Conservation (phyloP, 1,284 basidiomycete species). For the Coniophora puteana region DNA sequence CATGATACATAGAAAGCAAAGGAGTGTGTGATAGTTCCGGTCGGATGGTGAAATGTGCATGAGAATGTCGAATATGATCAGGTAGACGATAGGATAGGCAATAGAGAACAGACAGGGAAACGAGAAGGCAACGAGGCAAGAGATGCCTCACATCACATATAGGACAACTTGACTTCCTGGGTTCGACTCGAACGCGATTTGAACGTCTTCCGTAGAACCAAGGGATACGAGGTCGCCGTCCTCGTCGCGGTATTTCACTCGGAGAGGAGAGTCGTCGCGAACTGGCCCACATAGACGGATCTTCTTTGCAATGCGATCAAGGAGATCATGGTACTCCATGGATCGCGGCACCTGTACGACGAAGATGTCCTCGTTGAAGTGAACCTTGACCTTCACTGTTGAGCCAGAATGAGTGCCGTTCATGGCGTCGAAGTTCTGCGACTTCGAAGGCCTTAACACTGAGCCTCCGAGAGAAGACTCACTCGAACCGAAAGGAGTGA, state of each 20-base stretch:
- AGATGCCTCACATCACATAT: slow-evolving; percentile 56
- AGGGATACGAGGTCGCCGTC: slow-evolving; percentile 87
- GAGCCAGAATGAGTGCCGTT: slow-evolving; percentile 20
- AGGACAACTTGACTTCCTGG: slow-evolving; percentile 73
- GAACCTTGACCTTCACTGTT: slow-evolving; percentile 83
- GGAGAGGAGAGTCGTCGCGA: slow-evolving; percentile 69
- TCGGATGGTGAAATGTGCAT: slow-evolving; percentile 15
- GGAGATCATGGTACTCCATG: slow-evolving; percentile 77
- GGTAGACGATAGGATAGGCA: slow-evolving; percentile 18
- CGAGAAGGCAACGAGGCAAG: slow-evolving; percentile 7
- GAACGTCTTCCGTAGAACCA: slow-evolving; percentile 85
- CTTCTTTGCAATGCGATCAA: slow-evolving; percentile 90
- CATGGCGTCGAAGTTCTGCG: slow-evolving; percentile 46
- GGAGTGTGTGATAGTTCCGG: slow-evolving; percentile 10
- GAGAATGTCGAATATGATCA: slow-evolving; percentile 9
- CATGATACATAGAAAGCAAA: too few relatives aligned
- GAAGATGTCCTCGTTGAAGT: slow-evolving; percentile 88
- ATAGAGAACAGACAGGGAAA: slow-evolving; percentile 10
- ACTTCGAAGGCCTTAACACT: slow-evolving; percentile 49
- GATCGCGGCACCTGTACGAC: slow-evolving; percentile 83
- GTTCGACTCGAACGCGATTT: slow-evolving; percentile 84
- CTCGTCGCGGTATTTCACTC: slow-evolving; percentile 88
- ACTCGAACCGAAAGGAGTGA: slow-evolving; percentile 83
- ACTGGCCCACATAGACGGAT: slow-evolving; percentile 83
- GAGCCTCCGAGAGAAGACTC: slow-evolving; percentile 66